Evolutionary conservation across 1,284 basidiomycete genomes (phyloP), one percentile per base, ranked within the genome.

Genomic region (Moesziomyces sp.): DNA sequence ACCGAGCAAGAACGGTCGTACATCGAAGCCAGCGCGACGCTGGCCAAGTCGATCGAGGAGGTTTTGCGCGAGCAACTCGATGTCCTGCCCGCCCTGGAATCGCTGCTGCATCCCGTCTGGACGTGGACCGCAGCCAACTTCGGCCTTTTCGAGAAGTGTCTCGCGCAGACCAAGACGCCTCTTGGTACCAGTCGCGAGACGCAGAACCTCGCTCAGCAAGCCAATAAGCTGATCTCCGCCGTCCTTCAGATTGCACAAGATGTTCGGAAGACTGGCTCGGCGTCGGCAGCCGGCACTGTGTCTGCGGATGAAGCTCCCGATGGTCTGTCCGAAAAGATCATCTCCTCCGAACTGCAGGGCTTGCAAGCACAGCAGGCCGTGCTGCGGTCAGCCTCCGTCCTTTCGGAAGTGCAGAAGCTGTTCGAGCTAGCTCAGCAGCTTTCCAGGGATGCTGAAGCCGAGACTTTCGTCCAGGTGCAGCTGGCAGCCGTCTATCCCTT

Each of bases 161-260:
- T 68, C 34, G 59, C 45, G 19, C 55, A 59, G 8, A 49, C 62
- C 9, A 21, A 52, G 7, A 52, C 59, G 13, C 66, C 59, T 14
- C 21, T 68, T 26, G 47, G 40, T 16, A 19, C 42, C 16, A 55
- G 35, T 13, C 47, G 30, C 30, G 30, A 63, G 34, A 51, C 55
- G 7, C 42, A 67, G 42, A 46, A 47, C 14, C 56, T 73, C 11
- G 63, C 56, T 8, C 58, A 66, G 43, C 59, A 67, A 30, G 59
- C 63, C 7, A 61, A 63, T 46, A 46, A 48, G 2, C 46, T 83
- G 40, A 63, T 83, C 42, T 79, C 75, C n/a, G 77, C 77, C 1
- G 65, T 83, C 7, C 52, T 83, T 16, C 73, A 83, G 46, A 73
- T 83, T 23, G 78, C 77, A 18, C 82, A 83, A 55, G 81, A 82